Conservation (phyloP, 2,329 filamentous ascomycete genomes). For the Colletotrichum sp. region DNA sequence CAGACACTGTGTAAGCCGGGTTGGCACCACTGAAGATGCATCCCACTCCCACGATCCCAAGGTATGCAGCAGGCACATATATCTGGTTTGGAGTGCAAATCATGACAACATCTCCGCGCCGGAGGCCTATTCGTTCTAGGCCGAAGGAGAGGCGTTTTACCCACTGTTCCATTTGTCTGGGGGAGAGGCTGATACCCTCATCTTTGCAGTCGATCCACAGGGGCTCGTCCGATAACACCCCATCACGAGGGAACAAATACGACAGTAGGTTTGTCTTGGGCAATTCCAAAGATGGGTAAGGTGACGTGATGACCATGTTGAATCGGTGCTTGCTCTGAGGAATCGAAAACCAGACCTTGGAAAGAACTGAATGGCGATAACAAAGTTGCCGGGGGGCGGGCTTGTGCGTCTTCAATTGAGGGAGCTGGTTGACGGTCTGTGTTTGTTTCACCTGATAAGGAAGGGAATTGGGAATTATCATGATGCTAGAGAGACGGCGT, state of each 20-base stretch:
- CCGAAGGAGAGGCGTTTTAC: constrained; percentile 55
- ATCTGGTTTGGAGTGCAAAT: constrained; percentile 61
- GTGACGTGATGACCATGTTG: constrained; percentile 47
- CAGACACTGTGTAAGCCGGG: constrained; percentile 53
- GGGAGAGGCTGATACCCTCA: constrained; percentile 47
- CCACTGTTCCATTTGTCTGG: constrained; percentile 53
- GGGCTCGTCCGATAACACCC: constrained; percentile 45
- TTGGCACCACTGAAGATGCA: constrained; percentile 61
- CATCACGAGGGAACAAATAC: constrained; percentile 36
- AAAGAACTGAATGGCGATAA: background rate
- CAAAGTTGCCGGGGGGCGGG: background rate
- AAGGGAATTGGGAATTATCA: background rate
- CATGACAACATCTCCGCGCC: constrained; percentile 56
- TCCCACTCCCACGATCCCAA: constrained; percentile 57
- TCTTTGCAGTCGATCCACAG: constrained; percentile 60
- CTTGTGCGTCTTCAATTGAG: background rate
- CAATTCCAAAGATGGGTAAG: constrained; percentile 45
- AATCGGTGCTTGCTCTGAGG: background rate
- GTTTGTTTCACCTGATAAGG: background rate
- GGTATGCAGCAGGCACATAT: constrained; percentile 58
- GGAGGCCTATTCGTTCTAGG: constrained; percentile 48
- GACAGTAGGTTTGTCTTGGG: constrained; percentile 49
- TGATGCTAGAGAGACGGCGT: background rate
- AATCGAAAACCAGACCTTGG: background rate
- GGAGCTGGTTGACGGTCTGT: background rate